Evolutionary conservation across 306 rosid genomes (phyloP), one percentile per base, ranked within the genome.

Genomic region (Trifolium pratense): DNA sequence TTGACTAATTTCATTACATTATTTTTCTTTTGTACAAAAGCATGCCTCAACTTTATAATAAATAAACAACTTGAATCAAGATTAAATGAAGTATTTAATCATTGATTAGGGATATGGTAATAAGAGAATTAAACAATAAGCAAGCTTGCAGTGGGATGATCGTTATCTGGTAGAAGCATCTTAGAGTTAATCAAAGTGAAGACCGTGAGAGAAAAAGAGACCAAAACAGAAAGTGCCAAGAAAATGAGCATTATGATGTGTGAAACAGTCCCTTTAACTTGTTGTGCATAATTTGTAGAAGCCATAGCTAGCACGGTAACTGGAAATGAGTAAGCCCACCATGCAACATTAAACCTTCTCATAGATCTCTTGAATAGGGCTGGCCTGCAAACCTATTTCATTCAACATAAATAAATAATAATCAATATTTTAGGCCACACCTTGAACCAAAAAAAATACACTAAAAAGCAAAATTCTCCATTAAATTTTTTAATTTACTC

Each of bases 291-390:
- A 23, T 81, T 37, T 9, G 70, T 59, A 34, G 92, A 83, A 66
- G 91, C 95, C 64, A 87, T 42, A 43, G 89, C 91, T 17, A 87
- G 86, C 9, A 55, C 73, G 0, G 89, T 87, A 6, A 87, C 67
- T 0, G 91, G 90, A 70, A 85, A 85, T 0, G 92, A 89, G 73
- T 85, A 87, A 8, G 88, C 90, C 95, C 95, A 87, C 95, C 95
- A 89, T 20, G 82, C 81, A 34, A 87, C 87, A 51, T 73, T 75
- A 80, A 85, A 84, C 79, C 87, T 89, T 67, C 70, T 82, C 87
- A 85, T 75, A 0, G 95, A 85, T 74, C 86, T 85, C 83, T 56
- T 89, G 84, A 89, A 89, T 40, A 89, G 42, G 0, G 62, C 46
- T 66, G 91, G 88, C 75, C 95, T 83, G 74, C 89, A 85, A 18